phyloP scores from a whole-genome alignment of 2,329 filamentous ascomycete genomes.

The Trichoderma citrinoviride region DNA sequence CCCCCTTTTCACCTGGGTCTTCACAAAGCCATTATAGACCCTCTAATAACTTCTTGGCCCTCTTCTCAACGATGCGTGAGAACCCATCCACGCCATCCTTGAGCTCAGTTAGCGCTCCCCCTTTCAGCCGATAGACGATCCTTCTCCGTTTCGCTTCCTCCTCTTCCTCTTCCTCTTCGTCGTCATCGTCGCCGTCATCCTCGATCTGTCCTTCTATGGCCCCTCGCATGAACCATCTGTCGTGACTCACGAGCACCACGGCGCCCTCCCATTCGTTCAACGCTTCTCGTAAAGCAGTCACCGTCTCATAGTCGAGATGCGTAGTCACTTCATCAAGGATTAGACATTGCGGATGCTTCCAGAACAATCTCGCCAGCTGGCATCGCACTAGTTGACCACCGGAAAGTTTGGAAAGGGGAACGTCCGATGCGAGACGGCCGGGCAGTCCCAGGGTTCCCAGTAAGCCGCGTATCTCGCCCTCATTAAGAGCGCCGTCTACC shows the following conservation, averaged over 20 bases:
- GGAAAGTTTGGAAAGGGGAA: slow-evolving; percentile 69
- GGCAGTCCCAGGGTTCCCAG: slow-evolving; percentile 68
- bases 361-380: slow-evolving; percentile 67
- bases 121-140: slow-evolving; percentile 59
- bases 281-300: slow-evolving; percentile 66
- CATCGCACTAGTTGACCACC: slow-evolving; percentile 71
- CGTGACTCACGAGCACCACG: slow-evolving; percentile 75
- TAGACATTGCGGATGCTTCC: slow-evolving; percentile 66
- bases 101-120: slow-evolving; percentile 54
- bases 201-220: slow-evolving; percentile 52
- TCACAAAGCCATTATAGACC: neutral
- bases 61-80: slow-evolving; percentile 60
- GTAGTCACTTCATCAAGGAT: slow-evolving; percentile 81
- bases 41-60: slow-evolving; percentile 46
- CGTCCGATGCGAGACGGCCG: slow-evolving; percentile 68
- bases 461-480: slow-evolving; percentile 66
- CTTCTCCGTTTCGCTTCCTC: slow-evolving; percentile 48
- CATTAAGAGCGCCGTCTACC: slow-evolving; percentile 51
- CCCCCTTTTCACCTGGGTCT: neutral
- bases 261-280: slow-evolving; percentile 69
- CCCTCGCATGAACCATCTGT: slow-evolving; percentile 75
- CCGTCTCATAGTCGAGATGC: slow-evolving; percentile 80
- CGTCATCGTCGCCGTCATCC: slow-evolving; percentile 39
- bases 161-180: slow-evolving; percentile 40
- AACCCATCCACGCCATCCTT: slow-evolving; percentile 63